Base-by-base conservation (phyloP, 768 basidiomycete species). In the Kwoniella dendrophila region DNA sequence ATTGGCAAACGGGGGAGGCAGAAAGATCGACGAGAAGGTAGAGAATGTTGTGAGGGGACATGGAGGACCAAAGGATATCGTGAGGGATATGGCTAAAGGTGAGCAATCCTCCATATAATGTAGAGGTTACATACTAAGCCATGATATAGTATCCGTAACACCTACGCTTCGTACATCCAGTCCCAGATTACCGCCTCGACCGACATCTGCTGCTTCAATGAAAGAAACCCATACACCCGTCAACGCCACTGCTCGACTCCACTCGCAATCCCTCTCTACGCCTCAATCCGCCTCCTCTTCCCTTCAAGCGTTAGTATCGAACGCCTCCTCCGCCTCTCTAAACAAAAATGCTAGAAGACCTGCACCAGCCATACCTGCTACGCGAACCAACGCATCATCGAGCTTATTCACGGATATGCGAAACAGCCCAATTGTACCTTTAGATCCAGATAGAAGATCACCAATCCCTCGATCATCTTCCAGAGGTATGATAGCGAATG, bases 1-100 rank as follows among this genome's bases (percentile, higher is more conserved):
- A 5, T 48, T 63, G 24, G 16, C 43, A 12, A 38, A 43, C 32
- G 56, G 55, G 22, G 49, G 36, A 8, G 56, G 56, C 1, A 47
- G 40, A 40, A 57, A 47, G 26, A 30, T 73, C 3, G 62, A 62
- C 43, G 56, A 53, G 10, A 51, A 64, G 47, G 69, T 70, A 29
- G 67, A 65, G 45, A n/a, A 41, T 20, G 49, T 30, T 4, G 14
- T 67, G 33, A 56, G 54, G 6, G 51, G n/a, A 12, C 40, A 49
- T 49, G 56, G 66, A 36, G 63, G 65, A 18, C 50, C 63, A 1
- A 55, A 33, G 10, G 58, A 59, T 45, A 10, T 68, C 12, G 32
- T 62, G 6, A 57, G 29, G 12, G 66, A 43, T 14, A n/a, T 65
- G 45, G 56, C 60, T 14, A 41, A 43, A 11, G 29, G 63, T 66